Evolutionary conservation across 371 early-diverging fungal genomes (phyloP), one percentile per base, ranked within the genome.

Genomic region (Lichtheimia ramosa): DNA sequence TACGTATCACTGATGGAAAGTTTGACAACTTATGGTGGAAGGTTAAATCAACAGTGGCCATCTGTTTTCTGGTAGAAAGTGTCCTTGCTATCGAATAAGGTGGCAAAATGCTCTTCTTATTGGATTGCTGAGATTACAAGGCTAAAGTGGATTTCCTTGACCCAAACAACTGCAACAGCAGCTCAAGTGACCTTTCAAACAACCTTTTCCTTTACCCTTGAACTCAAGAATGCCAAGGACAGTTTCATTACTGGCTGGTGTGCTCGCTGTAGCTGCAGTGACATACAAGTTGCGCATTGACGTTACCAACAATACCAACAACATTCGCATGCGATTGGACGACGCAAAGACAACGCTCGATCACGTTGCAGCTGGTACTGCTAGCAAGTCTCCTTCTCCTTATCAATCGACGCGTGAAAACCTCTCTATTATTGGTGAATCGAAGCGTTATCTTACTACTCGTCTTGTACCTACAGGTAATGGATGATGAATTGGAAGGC

Each of bases 241-340:
- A 41, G 58, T 63, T 5, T 66, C 78, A 20, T 39, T 74, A 43
- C 50, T 77, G 18, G 74, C 73, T 56, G 78, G 78, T 41, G 25
- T 65, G 18, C 49, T 70, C 5, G 57, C 68, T 42, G 69, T 62
- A 12, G 73, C 74, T 14, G 66, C 68, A 1, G 24, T 77, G n/a
- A 74, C 74, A 12, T 74, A 71, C 58, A 65, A 65, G 54, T 57
- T 59, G 16, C 53, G 65, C 6, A 57, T 58, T 43, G 64, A 72
- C 24, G 28, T 77, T 3, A 53, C 48, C 18, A 27, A 28, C 42
- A 64, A 69, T 48, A 64, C 65, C 5, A 50, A 46, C 10, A 59
- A 61, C 49, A 60, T 66, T 48, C 67, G 61, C 21, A 50, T 43
- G 15, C 63, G 68, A 8, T 50, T 68, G 23, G 53, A 56, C 13